Conservation (phyloP, 2,329 filamentous ascomycete genomes). For the Trichoderma asperellum region DNA sequence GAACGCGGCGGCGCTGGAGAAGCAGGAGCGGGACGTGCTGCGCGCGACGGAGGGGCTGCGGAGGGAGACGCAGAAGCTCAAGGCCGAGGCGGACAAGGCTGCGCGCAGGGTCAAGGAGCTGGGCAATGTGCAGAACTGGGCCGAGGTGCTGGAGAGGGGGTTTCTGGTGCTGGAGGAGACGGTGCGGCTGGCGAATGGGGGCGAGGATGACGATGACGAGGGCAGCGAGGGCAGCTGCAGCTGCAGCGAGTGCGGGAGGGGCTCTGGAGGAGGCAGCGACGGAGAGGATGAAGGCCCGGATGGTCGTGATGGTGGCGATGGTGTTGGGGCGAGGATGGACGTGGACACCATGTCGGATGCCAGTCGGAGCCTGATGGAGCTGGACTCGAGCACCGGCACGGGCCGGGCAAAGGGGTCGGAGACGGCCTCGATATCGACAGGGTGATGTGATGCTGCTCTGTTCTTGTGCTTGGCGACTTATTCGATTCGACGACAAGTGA, state of each 20-base stretch:
- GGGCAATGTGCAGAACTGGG: slow-evolving; percentile 85
- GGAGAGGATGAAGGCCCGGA: slow-evolving; percentile 17
- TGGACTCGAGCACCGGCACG: slow-evolving; percentile 43
- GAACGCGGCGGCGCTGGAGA: slow-evolving; percentile 66
- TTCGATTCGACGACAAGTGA: neutral
- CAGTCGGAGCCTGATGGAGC: slow-evolving; percentile 45
- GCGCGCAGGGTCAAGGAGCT: slow-evolving; percentile 73
- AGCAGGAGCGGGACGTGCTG: slow-evolving; percentile 68
- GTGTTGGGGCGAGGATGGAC: slow-evolving; percentile 27
- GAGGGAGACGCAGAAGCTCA: slow-evolving; percentile 67
- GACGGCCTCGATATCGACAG: slow-evolving; percentile 42
- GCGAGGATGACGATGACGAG: slow-evolving; percentile 33
- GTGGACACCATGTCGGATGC: slow-evolving; percentile 43
- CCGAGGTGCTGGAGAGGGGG: slow-evolving; percentile 75
- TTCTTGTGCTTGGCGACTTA: neutral
- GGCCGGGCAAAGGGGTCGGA: slow-evolving; percentile 44
- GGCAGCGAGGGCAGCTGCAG: slow-evolving; percentile 39
- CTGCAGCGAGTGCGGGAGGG: slow-evolving; percentile 45
- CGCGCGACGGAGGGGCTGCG: slow-evolving; percentile 63
- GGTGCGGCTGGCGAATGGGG: slow-evolving; percentile 56
- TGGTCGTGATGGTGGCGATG: slow-evolving; percentile 24
- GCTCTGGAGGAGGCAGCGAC: slow-evolving; percentile 32
- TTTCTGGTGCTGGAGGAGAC: slow-evolving; percentile 69
- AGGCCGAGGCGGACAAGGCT: slow-evolving; percentile 65
- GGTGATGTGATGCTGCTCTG: neutral